A percentile compares a stretch with the other conserved stretches of the same genome.
These are phyloP conservation scores for Paulownia fortunei DNA, from an alignment of 257 asterid genomes.

Conservation along the genomic window DNA sequence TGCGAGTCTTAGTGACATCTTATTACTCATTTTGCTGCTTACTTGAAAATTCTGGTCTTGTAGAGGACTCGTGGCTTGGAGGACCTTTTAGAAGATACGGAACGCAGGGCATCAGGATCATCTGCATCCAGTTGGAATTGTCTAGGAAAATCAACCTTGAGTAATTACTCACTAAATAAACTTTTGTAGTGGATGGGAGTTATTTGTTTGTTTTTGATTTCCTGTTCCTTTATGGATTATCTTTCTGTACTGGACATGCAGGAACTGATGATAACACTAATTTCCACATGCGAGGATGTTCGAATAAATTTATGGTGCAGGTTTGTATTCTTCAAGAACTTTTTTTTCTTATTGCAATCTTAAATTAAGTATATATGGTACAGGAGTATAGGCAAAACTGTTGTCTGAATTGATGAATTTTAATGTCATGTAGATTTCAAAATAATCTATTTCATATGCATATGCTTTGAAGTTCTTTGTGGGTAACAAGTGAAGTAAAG, in stretches of 20 bases:
- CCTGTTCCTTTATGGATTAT: too few relatives aligned
- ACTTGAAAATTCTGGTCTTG: constrained; percentile 37
- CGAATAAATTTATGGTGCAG: constrained; percentile 56
- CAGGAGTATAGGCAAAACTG: not conserved
- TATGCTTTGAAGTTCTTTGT: too few relatives aligned
- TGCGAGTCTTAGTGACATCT: not conserved
- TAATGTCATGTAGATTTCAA: too few relatives aligned
- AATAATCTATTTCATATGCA: too few relatives aligned
- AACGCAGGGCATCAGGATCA: constrained; percentile 48
- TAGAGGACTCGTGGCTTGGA: constrained; percentile 67
- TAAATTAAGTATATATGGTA: not conserved
- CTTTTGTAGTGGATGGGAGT: constrained; percentile 16
- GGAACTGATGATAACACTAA: constrained; percentile 48
- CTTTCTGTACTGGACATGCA: constrained; percentile 41
- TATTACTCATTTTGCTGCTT: constrained; percentile 24
- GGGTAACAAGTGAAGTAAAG: too few relatives aligned
- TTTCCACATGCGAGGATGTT: constrained; percentile 43
- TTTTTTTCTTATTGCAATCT: constrained; percentile 14
- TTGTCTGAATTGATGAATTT: not conserved
- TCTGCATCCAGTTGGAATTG: constrained; percentile 32
- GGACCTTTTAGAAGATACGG: constrained; percentile 44
- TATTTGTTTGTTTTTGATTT: constrained; percentile 4
- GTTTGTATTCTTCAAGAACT: constrained; percentile 46
- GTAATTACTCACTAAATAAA: constrained; percentile 39
- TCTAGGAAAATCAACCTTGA: constrained; percentile 37